phyloP scores from a whole-genome alignment of 805 yeast species.

The Barnettozyma vustinii region DNA sequence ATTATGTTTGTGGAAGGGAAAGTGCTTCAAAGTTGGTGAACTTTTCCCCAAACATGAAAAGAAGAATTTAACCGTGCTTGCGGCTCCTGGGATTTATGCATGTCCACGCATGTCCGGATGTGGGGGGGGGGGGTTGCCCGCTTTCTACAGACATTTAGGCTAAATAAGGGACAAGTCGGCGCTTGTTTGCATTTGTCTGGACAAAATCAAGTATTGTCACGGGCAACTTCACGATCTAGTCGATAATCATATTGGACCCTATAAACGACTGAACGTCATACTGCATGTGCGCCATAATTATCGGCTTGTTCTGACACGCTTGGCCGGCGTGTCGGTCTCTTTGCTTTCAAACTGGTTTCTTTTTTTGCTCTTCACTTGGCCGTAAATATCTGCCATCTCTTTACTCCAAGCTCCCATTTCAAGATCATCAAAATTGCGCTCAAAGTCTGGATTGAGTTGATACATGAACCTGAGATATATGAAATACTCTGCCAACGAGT shows the following conservation, averaged over 20 bases:
- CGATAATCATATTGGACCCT: background rate
- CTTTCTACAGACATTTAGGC: background rate
- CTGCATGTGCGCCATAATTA: background rate
- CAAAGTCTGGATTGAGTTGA: constrained; percentile 9
- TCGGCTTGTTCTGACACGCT: background rate
- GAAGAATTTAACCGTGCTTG: background rate
- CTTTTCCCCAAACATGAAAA: background rate
- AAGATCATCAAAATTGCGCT: constrained; percentile 12
- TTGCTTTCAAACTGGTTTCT: background rate
- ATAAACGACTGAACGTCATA: background rate
- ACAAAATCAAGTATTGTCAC: background rate
- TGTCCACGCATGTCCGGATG: background rate
- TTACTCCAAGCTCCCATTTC: constrained; percentile 24
- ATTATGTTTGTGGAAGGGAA: background rate
- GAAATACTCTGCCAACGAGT: constrained; percentile 19
- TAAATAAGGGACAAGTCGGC: background rate
- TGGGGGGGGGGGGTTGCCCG: background rate
- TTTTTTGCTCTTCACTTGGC: background rate
- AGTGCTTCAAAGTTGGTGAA: background rate
- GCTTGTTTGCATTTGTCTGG: background rate
- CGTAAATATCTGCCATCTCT: constrained; percentile 7
- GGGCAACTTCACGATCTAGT: background rate
- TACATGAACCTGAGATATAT: constrained; percentile 13
- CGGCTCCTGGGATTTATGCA: background rate
- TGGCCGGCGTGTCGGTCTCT: background rate